Conservation (phyloP, 257 asterid species). For the Primulina huaijiensis region DNA sequence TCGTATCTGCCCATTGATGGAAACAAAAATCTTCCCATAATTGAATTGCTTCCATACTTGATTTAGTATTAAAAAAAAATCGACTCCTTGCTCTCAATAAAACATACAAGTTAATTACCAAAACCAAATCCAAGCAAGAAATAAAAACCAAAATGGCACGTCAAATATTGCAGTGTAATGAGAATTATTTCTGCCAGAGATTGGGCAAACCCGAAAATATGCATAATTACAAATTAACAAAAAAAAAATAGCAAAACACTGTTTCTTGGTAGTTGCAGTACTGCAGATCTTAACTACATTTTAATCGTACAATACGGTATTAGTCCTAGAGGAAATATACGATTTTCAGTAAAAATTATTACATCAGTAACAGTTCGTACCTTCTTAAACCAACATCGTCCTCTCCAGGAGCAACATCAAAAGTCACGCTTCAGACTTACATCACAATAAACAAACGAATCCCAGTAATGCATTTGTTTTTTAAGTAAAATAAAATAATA, state of each 20-base stretch:
- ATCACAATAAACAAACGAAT: neutral
- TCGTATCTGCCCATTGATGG: constrained; percentile 19
- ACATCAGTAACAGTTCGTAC: constrained; percentile 25
- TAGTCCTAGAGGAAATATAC: neutral
- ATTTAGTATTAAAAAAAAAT: constrained; percentile 2
- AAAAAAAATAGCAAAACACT: neutral
- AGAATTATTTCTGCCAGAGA: neutral
- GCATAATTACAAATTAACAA: neutral
- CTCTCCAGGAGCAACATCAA: constrained; percentile 16
- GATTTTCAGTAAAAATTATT: constrained; percentile 19
- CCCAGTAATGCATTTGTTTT: neutral
- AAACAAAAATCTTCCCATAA: constrained; percentile 31
- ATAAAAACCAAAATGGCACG: neutral
- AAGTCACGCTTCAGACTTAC: constrained; percentile 13
- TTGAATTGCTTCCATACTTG: constrained; percentile 20
- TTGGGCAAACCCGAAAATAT: neutral
- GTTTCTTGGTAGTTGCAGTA: neutral
- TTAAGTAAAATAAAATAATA: neutral
- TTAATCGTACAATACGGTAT: neutral
- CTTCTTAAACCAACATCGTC: constrained; percentile 21
- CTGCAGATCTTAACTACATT: neutral
- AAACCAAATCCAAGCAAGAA: neutral
- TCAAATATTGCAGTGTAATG: neutral
- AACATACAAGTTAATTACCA: constrained; percentile 12
- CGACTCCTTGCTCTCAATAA: neutral